Evolutionary conservation across 2,329 filamentous ascomycete species (phyloP), one percentile per base, ranked within the genome.

Genomic region (Cyanodermella asteris): DNA sequence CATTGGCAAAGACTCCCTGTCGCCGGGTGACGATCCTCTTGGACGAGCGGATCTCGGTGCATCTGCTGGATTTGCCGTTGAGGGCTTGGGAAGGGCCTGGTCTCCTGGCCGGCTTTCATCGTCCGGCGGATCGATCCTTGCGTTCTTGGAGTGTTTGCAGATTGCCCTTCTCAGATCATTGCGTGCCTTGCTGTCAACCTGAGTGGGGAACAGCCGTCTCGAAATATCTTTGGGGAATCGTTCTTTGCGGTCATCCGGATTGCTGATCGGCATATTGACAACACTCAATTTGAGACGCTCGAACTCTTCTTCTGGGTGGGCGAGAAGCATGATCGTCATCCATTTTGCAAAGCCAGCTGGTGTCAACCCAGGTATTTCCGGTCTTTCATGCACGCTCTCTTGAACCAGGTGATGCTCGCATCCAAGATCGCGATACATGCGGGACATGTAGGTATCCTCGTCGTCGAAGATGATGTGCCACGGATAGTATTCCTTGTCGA

Each of bases 151-250:
- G 36, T 63, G 55, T 34, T 59, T 53, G 16, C 55, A 53, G 11
- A 82, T 53, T 2, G 63, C 59, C 21, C 62, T 56, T 11, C 69
- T 61, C 6, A 82, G 50, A 12, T 64, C 50, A 31, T 69, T 62
- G 28, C 66, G 61, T 1, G 64, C 52, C 16, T 61, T 51, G 1
- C 58, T 38, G 34, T 78, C 65, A 1, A 61, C 54, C 6, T 47
- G 44, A 0, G 53, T 50, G 0, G 80, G 80, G 19, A 91, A 64
- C 4, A 87, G 55, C 25, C 72, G 61, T 20, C 78, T 59, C 1
- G 76, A 71, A 3, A 91, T 58, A 36, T 81, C 71, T 34, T 77
- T 80, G 0, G 80, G 81, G 27, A 90, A 71, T 3, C 74, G 58
- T 44, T 82, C 75, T 7, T 62, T 66, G 33, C 59, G 63, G 23